A percentile compares a stretch with the other conserved stretches of the same genome.
phyloP scores from a whole-genome alignment of 2,329 filamentous ascomycete genomes.

The Ophiognomonia clavigignenti-juglandacearum region DNA sequence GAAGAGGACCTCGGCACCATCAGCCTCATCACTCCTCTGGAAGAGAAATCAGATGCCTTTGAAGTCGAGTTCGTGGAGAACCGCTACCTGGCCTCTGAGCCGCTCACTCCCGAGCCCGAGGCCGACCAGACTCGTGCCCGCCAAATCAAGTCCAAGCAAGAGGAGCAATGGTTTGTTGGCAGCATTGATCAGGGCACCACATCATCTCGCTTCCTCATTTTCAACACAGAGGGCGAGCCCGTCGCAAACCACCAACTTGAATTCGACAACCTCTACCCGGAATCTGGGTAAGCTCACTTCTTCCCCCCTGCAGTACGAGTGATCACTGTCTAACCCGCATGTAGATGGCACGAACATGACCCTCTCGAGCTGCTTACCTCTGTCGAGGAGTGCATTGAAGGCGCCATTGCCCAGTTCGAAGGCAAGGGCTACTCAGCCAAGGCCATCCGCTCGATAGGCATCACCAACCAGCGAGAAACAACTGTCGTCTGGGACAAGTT shows the following conservation, averaged over 20 bases:
- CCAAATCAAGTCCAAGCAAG: slow-evolving; percentile 22
- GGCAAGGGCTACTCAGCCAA: slow-evolving; percentile 61
- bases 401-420: slow-evolving; percentile 66
- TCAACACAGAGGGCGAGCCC: slow-evolving; percentile 72
- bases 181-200: slow-evolving; percentile 91
- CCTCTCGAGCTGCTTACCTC: slow-evolving; percentile 70
- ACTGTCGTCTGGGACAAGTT: slow-evolving; percentile 78
- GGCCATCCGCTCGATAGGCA: slow-evolving; percentile 73
- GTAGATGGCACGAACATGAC: slow-evolving; percentile 86
- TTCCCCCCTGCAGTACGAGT: slow-evolving; percentile 5
- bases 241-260: slow-evolving; percentile 82
- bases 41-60: slow-evolving; percentile 14
- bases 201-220: slow-evolving; percentile 84
- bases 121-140: slow-evolving; percentile 12
- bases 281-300: slow-evolving; percentile 65
- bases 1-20: slow-evolving; percentile 15
- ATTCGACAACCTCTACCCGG: slow-evolving; percentile 77
- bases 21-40: slow-evolving; percentile 8
- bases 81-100: slow-evolving; percentile 16
- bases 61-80: slow-evolving; percentile 11
- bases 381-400: slow-evolving; percentile 75
- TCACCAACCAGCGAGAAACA: slow-evolving; percentile 89
- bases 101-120: slow-evolving; percentile 2
- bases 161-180: slow-evolving; percentile 62
- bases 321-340: slow-evolving; percentile 5